Base-by-base conservation (phyloP, 2,329 filamentous ascomycete genomes). In the Botrytis fabae region DNA sequence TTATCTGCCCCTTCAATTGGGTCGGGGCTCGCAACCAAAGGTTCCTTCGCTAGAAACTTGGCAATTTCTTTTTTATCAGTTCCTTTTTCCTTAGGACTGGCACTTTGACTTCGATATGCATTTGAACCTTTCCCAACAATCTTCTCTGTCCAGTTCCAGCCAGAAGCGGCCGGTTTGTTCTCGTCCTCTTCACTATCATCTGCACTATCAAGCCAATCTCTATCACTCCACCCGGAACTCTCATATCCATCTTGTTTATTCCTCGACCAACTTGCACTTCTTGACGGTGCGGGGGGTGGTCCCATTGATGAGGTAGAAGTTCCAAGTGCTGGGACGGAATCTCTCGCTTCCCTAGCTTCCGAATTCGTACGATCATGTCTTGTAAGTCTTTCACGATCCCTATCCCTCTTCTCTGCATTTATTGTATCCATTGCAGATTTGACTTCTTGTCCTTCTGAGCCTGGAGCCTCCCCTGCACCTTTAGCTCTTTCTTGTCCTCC, bases 401-500 rank as follows among this genome's bases (percentile, higher is more conserved):
- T 40, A 12, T 59, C 14, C 28, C 38, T 60, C 38, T 71, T 65
- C 25, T 48, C 35, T 25, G 32, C 9, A 54, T 71, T 51, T n/a
- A 40, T 40, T 22, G 46, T 25, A 32, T 64, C 57, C 20, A 54
- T 44, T 22, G 60, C 35, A 32, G 76, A 73, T n/a, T 85, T 87
- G 28, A 86, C 92, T 82, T 95, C 92, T 59, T 87, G 85, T 14
- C 92, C 93, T n/a, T 90, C 85, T 72, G 85, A 83, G 60, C 86
- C 88, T 0, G 91, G 89, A 2, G 84, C 84, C 76, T 87, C 84
- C 64, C 85, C 82, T 38, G 88, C 83, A 59, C 85, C 85, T 76
- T 91, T 89, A 0, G 93, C 93, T 18, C 92, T 88, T 79, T 97
- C 94, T 0, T 83, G 81, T n/a, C 85, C 87, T 60, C 85, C 83